Base-by-base conservation (phyloP, 2,329 filamentous ascomycete species). In the Trichoderma afroharzianum region DNA sequence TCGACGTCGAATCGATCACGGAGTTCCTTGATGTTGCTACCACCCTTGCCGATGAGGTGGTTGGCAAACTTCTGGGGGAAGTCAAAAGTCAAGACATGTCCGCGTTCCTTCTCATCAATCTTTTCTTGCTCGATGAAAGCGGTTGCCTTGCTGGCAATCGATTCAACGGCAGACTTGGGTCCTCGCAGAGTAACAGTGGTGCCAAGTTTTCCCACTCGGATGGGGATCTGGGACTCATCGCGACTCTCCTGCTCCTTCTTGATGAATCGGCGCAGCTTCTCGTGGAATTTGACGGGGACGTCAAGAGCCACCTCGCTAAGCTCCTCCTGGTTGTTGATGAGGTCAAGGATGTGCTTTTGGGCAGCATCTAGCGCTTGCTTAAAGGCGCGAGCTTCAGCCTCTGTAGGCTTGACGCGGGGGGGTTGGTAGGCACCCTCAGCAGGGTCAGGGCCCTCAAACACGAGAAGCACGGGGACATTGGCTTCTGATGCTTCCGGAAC, bases 21-120 rank as follows among this genome's bases (percentile, higher is more conserved):
- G 47, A 92, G 83, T 76, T 91, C 89, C 69, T 86, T 86, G 76
- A 92, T 90, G 78, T 90, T 87, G 81, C 88, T 90, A 21, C 90
- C 90, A 63, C 88, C 87, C 80, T 91, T 91, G 68, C 90, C 90
- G 77, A 91, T 91, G 3, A 92, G 88, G 79, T 97, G 92, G 81
- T 97, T 97, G 74, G 95, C 94, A 79, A 90, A 97, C 82, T 97
- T 97, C 80, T 97, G 93, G 8, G 95, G 95, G 84, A 97, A 99
- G 74, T 97, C 94, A 76, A 98, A 98, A 30, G 88, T 90, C 72
- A 93, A 85, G 3, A 90, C 94, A 82, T 95, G 97, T 58, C 93
- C 94, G 72, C 95, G 93, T 83, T 98, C 95, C 79, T 96, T 93
- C 82, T 98, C 95, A 73, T 98, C 95, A 80, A 93, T 88, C 83